Base-by-base conservation (phyloP, 495 filamentous ascomycete genomes). In the Thermothielavioides terrestris region DNA sequence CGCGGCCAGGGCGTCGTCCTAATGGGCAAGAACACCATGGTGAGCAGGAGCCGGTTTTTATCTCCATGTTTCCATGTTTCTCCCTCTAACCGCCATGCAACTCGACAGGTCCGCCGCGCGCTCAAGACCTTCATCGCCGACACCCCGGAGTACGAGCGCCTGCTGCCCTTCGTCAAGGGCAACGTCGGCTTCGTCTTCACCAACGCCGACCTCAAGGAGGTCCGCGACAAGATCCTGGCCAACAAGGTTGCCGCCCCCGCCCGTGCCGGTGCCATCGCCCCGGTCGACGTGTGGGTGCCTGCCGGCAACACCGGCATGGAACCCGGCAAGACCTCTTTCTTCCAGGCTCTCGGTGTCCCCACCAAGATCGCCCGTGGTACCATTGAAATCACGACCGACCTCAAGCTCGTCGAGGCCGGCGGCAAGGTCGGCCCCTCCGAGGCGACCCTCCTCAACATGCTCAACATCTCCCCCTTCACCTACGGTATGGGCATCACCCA, bases 361-460 rank as follows among this genome's bases (percentile, higher is more conserved):
- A 99, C 92, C 78, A 99, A 99, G 86, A 99, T 99, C 75, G 92
- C 92, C 64, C 94, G 92, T 94, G 92, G 92, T 89, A 99, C 92
- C 77, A 97, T 99, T 70, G 92, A 99, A 90, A 99, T 99, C 71
- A 95, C 89, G 46, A 81, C 84, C 62, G 92, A 99, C 65, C 77
- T 99, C 65, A 97, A 95, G 86, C 84, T 99, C 63, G 85, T 96
- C 74, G 88, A 95, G 77, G 82, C 87, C 53, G 84, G 84, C 49
- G 76, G 32, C 77, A 95, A 95, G 78, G 92, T 99, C 77, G 92
- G 94, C 68, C 85, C 92, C 66, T 99, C 92, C 68, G 92, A 99
- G 79, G 91, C 92, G 59, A 91, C 90, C 60, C 80, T 99, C 53
- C 83, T 99, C 54, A 99, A 97, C 86, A 85, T 99, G 89, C 76